phyloP scores from a whole-genome alignment of 1,284 basidiomycete species.

The Fomes fomentarius region DNA sequence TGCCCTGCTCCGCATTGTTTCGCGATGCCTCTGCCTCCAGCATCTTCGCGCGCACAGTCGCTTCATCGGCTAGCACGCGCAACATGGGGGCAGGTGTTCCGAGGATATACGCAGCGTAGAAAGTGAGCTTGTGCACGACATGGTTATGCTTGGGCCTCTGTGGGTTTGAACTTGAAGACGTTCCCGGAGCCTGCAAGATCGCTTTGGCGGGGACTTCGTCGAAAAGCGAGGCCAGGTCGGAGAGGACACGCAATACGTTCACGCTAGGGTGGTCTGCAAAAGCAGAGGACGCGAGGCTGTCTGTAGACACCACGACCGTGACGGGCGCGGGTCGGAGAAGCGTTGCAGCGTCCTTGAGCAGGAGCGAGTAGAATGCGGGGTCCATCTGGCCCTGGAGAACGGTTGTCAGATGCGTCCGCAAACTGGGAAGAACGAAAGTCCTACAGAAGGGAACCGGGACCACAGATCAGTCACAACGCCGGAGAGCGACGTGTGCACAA shows the following conservation, averaged over 20 bases:
- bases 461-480: slow-evolving; percentile 61
- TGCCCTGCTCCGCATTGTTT: not conserved
- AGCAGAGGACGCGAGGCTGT: slow-evolving; percentile 12
- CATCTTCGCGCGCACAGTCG: slow-evolving; percentile 30
- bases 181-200: not conserved
- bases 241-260: slow-evolving; percentile 50
- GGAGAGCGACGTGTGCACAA: slow-evolving; percentile 49
- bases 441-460: slow-evolving; percentile 58
- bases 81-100: slow-evolving; percentile 44
- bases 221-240: slow-evolving; percentile 52
- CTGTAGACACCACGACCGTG: slow-evolving; percentile 29
- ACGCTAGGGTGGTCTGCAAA: slow-evolving; percentile 43
- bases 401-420: slow-evolving; percentile 4
- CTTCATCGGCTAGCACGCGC: slow-evolving; percentile 46
- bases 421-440: too few relatives aligned
- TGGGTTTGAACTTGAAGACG: not conserved
- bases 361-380: slow-evolving; percentile 48
- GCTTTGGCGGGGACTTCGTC: not conserved
- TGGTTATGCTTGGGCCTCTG: slow-evolving; percentile 39
- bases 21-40: slow-evolving; percentile 22
- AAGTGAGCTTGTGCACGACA: not conserved
- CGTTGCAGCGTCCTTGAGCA: slow-evolving; percentile 55
- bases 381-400: slow-evolving; percentile 46
- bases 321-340: slow-evolving; percentile 55
- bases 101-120: slow-evolving; percentile 47